These are phyloP conservation scores for Yamadazyma scolyti DNA, from an alignment of 805 yeast species.

Conservation along the genomic window DNA sequence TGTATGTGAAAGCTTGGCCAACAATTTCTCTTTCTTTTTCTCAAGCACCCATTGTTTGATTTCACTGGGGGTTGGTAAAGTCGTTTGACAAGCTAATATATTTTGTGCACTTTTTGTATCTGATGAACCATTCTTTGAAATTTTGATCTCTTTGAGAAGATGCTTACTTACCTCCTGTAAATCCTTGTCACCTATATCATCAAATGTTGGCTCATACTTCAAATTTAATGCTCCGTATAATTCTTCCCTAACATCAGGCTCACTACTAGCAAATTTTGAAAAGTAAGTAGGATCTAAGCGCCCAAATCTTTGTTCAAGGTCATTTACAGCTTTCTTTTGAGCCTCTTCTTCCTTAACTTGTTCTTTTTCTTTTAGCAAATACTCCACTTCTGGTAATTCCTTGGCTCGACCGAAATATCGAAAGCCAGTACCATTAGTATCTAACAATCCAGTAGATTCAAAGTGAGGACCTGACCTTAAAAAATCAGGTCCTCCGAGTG, in stretches of 20 bases:
- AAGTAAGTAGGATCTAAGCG: slow-evolving; percentile 6
- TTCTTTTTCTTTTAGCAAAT: slow-evolving; percentile 16
- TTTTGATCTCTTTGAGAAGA: slow-evolving; percentile 3
- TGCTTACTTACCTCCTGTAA: slow-evolving; percentile 1
- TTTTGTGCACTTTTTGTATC: slow-evolving; percentile 1
- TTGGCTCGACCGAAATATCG: slow-evolving; percentile 82
- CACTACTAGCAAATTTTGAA: background rate
- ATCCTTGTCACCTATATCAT: background rate
- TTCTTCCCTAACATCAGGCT: slow-evolving; percentile 1
- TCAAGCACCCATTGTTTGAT: slow-evolving; percentile 47
- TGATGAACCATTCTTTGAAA: background rate
- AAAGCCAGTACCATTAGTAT: slow-evolving; percentile 41
- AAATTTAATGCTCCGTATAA: background rate
- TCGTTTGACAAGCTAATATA: slow-evolving; percentile 1
- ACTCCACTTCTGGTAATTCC: slow-evolving; percentile 68
- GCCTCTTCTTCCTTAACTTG: slow-evolving; percentile 19
- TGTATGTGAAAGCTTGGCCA: slow-evolving; percentile 23
- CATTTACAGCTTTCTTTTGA: background rate
- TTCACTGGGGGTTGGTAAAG: slow-evolving; percentile 31
- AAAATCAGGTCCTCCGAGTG: slow-evolving; percentile 74
- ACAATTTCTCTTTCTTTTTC: slow-evolving; percentile 39
- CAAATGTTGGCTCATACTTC: too few relatives aligned
- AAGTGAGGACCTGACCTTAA: slow-evolving; percentile 25
- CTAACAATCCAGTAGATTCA: slow-evolving; percentile 13
- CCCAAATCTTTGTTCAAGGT: slow-evolving; percentile 1